These are phyloP conservation scores for Volvariella surrecta DNA, from an alignment of 1,284 basidiomycete species.

Conservation along the genomic window DNA sequence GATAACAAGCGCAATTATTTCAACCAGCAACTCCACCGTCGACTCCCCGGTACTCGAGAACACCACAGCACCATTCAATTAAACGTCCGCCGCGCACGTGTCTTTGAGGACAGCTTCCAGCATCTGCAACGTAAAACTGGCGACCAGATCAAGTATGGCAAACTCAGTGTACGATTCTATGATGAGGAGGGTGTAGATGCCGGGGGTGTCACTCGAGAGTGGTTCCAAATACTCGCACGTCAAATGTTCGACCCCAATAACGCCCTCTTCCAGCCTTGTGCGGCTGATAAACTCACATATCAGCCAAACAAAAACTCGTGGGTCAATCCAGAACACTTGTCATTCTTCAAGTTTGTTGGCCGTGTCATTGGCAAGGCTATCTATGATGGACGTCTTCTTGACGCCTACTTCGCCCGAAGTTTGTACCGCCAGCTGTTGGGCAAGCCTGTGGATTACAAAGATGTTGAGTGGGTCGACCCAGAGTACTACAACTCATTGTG, in stretches of 20 bases:
- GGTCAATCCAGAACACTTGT: slow-evolving; percentile 91
- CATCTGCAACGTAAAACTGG: slow-evolving; percentile 85
- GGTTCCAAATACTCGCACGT: slow-evolving; percentile 96
- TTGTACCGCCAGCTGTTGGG: slow-evolving; percentile 90
- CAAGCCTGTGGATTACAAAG: slow-evolving; percentile 87
- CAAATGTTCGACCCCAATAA: slow-evolving; percentile 99
- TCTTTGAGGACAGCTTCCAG: slow-evolving; percentile 97
- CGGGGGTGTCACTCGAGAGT: slow-evolving; percentile 96
- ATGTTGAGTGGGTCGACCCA: slow-evolving; percentile 95
- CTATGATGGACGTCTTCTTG: slow-evolving; percentile 90
- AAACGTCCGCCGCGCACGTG: slow-evolving; percentile 87
- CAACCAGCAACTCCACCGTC: slow-evolving; percentile 90
- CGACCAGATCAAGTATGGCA: slow-evolving; percentile 97
- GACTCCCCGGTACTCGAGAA: slow-evolving; percentile 63
- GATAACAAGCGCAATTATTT: slow-evolving; percentile 99
- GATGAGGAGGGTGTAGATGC: slow-evolving; percentile 98
- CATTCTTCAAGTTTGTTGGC: slow-evolving; percentile 99
- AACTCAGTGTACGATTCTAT: slow-evolving; percentile 94
- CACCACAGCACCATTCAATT: slow-evolving; percentile 83
- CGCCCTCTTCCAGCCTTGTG: slow-evolving; percentile 95
- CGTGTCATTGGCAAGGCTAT: slow-evolving; percentile 96
- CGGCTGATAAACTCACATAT: slow-evolving; percentile 89
- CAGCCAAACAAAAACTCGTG: slow-evolving; percentile 95
- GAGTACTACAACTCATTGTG: slow-evolving; percentile 92
- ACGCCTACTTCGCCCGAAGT: slow-evolving; percentile 96